Percentiles rank a stretch among this genome's conserved stretches.
Evolutionary conservation across 2,329 filamentous ascomycete species (phyloP).

Genomic region (Stagonosporopsis tanaceti): DNA sequence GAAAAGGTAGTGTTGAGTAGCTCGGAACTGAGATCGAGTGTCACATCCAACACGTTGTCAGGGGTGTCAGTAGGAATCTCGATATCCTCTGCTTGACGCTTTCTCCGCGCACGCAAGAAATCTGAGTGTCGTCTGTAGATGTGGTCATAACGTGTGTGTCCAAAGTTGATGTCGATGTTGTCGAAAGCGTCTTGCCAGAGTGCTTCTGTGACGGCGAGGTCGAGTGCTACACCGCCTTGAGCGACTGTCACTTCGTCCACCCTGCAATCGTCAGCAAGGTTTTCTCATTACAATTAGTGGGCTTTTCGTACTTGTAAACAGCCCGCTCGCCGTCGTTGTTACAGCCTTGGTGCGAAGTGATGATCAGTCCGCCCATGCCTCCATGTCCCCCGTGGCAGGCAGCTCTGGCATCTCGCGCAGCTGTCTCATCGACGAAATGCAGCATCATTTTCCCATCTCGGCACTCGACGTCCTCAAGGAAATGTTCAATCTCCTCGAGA

Average conservation of each 20-base stretch:
- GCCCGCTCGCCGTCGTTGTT: conserved; percentile 48
- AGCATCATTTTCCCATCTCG: conserved; percentile 36
- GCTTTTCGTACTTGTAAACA: conserved; percentile 37
- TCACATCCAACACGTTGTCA: conserved; percentile 28
- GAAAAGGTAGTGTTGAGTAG: conserved; percentile 37
- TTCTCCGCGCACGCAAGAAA: conserved; percentile 25
- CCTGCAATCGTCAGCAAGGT: not conserved
- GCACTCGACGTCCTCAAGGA: conserved; percentile 43
- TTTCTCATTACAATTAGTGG: not conserved
- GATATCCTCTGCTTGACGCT: conserved; percentile 26
- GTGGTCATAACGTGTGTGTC: conserved; percentile 42
- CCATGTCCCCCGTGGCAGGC: conserved; percentile 32
- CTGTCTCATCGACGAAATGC: conserved; percentile 36
- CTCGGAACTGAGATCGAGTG: conserved; percentile 34
- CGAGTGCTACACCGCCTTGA: conserved; percentile 37
- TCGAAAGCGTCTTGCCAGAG: conserved; percentile 44
- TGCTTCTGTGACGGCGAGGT: conserved; percentile 33
- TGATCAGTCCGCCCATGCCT: conserved; percentile 38
- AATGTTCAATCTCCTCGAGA: conserved; percentile 49
- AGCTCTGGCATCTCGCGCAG: conserved; percentile 37
- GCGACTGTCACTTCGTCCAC: conserved; percentile 33
- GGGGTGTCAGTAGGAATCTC: conserved; percentile 33
- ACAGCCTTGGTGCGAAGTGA: conserved; percentile 49
- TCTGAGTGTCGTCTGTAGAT: conserved; percentile 40
- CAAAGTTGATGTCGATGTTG: conserved; percentile 41